Conservation (phyloP, 768 basidiomycete genomes). For the Hygrophoropsis aurantiaca region DNA sequence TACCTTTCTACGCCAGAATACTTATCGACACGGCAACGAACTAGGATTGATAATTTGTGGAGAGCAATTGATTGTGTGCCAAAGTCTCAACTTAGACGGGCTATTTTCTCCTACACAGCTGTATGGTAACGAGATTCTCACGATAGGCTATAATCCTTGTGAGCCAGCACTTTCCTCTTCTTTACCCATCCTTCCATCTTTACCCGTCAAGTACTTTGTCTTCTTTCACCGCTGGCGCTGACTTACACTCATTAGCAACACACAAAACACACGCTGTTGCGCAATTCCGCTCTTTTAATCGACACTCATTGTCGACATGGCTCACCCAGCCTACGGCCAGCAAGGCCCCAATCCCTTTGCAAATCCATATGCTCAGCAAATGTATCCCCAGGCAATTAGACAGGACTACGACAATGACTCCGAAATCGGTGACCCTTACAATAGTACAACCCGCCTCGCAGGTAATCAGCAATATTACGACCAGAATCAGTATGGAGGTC, state of each 20-base stretch:
- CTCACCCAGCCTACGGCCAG: conserved; percentile 41
- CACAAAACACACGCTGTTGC: conserved; percentile 7
- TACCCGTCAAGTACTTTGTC: conserved; percentile 11
- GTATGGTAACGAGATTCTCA: conserved; percentile 11
- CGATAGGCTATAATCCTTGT: not conserved
- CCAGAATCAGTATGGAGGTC: conserved; percentile 21
- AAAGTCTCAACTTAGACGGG: too few relatives aligned
- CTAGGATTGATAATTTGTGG: too few relatives aligned
- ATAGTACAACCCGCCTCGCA: conserved; percentile 57
- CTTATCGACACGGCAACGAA: too few relatives aligned
- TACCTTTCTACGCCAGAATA: too few relatives aligned
- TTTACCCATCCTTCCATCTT: conserved; percentile 4
- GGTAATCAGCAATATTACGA: conserved; percentile 38
- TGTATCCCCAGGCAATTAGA: conserved; percentile 29
- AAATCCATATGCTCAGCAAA: conserved; percentile 19
- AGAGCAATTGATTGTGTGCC: too few relatives aligned
- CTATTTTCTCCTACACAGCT: conserved; percentile 2
- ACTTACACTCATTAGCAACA: conserved; percentile 9
- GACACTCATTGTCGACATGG: conserved; percentile 15
- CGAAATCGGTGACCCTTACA: conserved; percentile 54
- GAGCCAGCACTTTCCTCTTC: conserved; percentile 20
- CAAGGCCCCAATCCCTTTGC: conserved; percentile 27
- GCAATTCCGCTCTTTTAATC: conserved; percentile 21
- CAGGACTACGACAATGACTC: conserved; percentile 48
- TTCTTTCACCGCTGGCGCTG: conserved; percentile 27